Percentiles rank a stretch among this genome's conserved stretches.
Evolutionary conservation across 768 basidiomycete genomes (phyloP).

Genomic region (Russula griseocarnosa): DNA sequence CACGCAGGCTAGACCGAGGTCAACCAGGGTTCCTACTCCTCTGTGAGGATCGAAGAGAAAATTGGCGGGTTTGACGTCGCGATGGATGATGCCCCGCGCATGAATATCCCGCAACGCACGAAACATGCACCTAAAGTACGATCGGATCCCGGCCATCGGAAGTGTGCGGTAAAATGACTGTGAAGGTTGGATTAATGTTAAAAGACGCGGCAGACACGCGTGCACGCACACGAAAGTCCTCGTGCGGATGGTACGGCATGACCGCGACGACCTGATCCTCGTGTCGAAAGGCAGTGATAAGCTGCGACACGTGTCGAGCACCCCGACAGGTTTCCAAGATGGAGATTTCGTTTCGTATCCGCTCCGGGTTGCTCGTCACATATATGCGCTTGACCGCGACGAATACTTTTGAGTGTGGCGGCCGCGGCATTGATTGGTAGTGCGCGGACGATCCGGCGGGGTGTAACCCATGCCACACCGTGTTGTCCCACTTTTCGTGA

Average conservation of each 20-base stretch:
- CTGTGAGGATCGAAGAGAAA: conserved; percentile 88
- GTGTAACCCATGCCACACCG: conserved; percentile 66
- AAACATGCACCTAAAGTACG: conserved; percentile 88
- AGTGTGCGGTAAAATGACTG: conserved; percentile 77
- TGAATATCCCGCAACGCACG: conserved; percentile 88
- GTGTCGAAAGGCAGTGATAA: conserved; percentile 91
- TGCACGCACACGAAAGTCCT: conserved; percentile 85
- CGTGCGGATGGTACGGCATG: conserved; percentile 89
- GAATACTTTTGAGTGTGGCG: conserved; percentile 53
- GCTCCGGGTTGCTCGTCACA: conserved; percentile 88
- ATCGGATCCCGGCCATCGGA: conserved; percentile 70
- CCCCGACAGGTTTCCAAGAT: conserved; percentile 85
- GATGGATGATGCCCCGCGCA: conserved; percentile 81
- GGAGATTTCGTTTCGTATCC: conserved; percentile 88
- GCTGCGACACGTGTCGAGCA: conserved; percentile 82
- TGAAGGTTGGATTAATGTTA: conserved; percentile 27
- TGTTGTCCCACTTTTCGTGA: conserved; percentile 73
- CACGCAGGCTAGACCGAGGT: conserved; percentile 95
- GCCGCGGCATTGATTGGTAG: conserved; percentile 50
- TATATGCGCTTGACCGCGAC: conserved; percentile 97
- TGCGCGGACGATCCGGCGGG: conserved; percentile 59
- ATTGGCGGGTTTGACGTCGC: conserved; percentile 97
- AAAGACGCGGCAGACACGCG: neutral
- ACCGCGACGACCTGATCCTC: conserved; percentile 90
- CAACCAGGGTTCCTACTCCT: conserved; percentile 81